Base-by-base conservation (phyloP, 2,329 filamentous ascomycete genomes). In the Macrophomina phaseolina region DNA sequence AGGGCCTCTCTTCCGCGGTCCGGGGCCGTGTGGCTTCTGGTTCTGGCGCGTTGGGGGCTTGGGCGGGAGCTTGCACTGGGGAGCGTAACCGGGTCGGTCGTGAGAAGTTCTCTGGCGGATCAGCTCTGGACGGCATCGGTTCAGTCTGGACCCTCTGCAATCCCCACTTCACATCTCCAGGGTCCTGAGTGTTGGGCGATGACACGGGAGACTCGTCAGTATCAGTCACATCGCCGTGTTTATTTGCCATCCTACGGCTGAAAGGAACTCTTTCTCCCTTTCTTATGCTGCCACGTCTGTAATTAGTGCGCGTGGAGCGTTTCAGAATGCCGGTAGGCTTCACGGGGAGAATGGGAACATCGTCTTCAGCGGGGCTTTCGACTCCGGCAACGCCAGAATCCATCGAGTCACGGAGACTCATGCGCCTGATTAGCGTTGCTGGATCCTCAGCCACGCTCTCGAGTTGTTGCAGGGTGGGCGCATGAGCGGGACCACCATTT, bases 261-360 rank as follows among this genome's bases (percentile, higher is more conserved):
- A 93, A 90, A 0, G 91, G 88, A 3, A 88, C 83, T 64, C 91
- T 87, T 68, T 95, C 91, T 30, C 91, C 91, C 70, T 90, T 92
- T 61, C 91, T 90, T 69, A 97, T 78, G 80, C 94, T 97, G 40
- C 94, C 94, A 67, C 92, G 92, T 73, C 94, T 85, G 77, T 98
- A 98, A 32, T 92, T 94, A 5, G 95, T 99, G 65, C 92, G 87
- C 23, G 93, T 99, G 12, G 95, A 97, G 69, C 95, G 88, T 72
- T 95, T 90, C 58, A 99, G 81, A 38, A 92, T 92, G 3, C 92
- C 92, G 1, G 89, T 89, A 23, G 90, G 81, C 66, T 86, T 89
- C 67, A 90, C 87, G 1, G 93, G 91, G 49, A 98, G 81, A 69
- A 98, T 97, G 6, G 94, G 93, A 81, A 91, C 90, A 75, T 98